Conservation (phyloP, 768 basidiomycete genomes). For the Russula brevipes region DNA sequence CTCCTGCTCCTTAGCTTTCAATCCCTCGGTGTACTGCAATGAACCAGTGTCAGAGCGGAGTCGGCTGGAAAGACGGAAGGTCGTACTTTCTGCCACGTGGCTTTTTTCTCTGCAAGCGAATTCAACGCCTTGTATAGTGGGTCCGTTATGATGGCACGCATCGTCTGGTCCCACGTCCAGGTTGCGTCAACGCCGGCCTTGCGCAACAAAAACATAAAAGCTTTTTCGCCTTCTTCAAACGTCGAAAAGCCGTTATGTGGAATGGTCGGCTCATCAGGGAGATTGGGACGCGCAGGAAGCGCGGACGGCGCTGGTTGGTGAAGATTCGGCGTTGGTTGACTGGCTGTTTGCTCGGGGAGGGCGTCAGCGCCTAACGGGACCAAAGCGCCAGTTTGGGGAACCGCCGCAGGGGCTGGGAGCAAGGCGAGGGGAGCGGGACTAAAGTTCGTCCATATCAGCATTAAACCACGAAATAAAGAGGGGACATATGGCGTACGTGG, state of each 20-base stretch:
- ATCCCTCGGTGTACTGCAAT: conserved; percentile 65
- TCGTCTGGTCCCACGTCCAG: conserved; percentile 98
- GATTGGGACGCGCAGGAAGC: conserved; percentile 67
- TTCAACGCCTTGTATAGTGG: conserved; percentile 93
- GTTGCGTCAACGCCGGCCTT: conserved; percentile 86
- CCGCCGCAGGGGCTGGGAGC: neutral
- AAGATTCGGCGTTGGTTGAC: conserved; percentile 47
- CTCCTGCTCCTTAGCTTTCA: conserved; percentile 79
- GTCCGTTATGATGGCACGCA: conserved; percentile 97
- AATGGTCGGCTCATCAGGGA: conserved; percentile 83
- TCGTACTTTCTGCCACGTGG: conserved; percentile 85
- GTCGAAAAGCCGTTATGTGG: conserved; percentile 87
- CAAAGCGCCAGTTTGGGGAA: conserved; percentile 31
- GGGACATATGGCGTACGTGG: neutral
- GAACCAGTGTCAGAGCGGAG: conserved; percentile 10
- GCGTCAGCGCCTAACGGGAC: conserved; percentile 18
- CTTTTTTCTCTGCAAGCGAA: conserved; percentile 91
- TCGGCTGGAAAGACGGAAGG: neutral
- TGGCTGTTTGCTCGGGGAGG: conserved; percentile 39
- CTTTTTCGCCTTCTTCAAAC: conserved; percentile 86
- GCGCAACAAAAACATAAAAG: conserved; percentile 84
- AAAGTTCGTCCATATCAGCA: neutral
- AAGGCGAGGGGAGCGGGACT: conserved; percentile 19
- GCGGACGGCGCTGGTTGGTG: conserved; percentile 58
- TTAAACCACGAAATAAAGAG: neutral